phyloP scores from a whole-genome alignment of 768 basidiomycete genomes.

The Xerocomus potaroensis region DNA sequence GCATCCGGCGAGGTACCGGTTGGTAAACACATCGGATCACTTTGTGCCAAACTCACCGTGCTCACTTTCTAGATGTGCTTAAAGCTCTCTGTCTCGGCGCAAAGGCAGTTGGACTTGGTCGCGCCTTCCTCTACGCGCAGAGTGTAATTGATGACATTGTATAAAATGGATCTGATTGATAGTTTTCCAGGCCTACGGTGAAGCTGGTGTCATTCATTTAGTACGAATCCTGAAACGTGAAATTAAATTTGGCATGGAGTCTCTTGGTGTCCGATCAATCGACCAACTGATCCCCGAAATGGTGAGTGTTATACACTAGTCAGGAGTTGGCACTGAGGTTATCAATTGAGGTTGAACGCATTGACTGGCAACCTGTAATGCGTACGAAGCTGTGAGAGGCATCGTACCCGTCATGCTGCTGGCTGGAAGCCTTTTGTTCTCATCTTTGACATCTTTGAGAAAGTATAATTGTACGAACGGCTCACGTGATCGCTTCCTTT shows the following conservation, averaged over 20 bases:
- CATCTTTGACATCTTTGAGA: no score
- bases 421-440: background rate
- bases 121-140: slow-evolving; percentile 83
- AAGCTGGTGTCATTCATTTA: slow-evolving; percentile 61
- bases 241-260: slow-evolving; percentile 70
- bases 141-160: slow-evolving; percentile 46
- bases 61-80: slow-evolving; percentile 63
- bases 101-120: slow-evolving; percentile 78
- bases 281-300: slow-evolving; percentile 69
- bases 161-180: slow-evolving; percentile 4
- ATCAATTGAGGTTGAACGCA: slow-evolving; percentile 49
- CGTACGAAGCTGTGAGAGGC: slow-evolving; percentile 22
- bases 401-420: background rate
- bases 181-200: slow-evolving; percentile 62
- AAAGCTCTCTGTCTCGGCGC: slow-evolving; percentile 92
- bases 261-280: slow-evolving; percentile 65
- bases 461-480: background rate
- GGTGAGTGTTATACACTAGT: slow-evolving; percentile 38
- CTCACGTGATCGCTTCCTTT: slow-evolving; percentile 18
- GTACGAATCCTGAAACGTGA: slow-evolving; percentile 71
- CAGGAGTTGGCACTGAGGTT: slow-evolving; percentile 1
- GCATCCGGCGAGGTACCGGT: slow-evolving; percentile 73
- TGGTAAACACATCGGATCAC: slow-evolving; percentile 10
- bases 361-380: slow-evolving; percentile 56
- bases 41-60: background rate